A percentile compares a stretch with the other conserved stretches of the same genome.
Evolutionary conservation across 768 basidiomycete species (phyloP).

Genomic region (Boletus huronensis): DNA sequence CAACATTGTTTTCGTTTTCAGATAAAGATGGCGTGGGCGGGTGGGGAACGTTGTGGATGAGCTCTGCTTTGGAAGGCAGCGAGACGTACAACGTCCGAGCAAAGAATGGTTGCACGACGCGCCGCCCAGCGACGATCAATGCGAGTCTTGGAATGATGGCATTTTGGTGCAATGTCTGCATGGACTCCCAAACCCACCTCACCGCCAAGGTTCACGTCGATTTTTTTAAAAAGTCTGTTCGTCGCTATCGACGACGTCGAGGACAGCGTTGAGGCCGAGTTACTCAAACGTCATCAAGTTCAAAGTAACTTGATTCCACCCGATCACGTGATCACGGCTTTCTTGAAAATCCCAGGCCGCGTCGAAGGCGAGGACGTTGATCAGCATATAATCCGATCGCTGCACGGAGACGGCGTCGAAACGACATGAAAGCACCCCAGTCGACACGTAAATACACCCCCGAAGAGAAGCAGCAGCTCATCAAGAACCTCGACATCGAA

Average conservation of each 20-base stretch:
- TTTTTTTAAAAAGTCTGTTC: neutral
- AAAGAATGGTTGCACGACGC: conserved; percentile 14
- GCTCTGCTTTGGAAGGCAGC: neutral
- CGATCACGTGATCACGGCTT: conserved; percentile 7
- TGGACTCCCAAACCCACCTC: neutral
- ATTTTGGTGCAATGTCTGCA: conserved; percentile 9
- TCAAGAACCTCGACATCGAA: conserved; percentile 79
- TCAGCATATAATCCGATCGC: neutral
- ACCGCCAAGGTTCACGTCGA: neutral
- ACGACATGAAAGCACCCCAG: conserved; percentile 20
- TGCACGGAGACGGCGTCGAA: neutral
- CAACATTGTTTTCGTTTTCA: neutral
- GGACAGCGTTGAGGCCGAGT: neutral
- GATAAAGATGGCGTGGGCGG: neutral
- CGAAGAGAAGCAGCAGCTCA: conserved; percentile 73
- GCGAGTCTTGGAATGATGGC: conserved; percentile 6
- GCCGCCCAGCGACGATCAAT: conserved; percentile 13
- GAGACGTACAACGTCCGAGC: conserved; percentile 12
- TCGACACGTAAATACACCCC: conserved; percentile 42
- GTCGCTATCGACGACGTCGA: neutral
- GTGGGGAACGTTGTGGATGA: neutral
- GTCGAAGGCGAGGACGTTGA: neutral
- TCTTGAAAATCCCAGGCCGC: neutral
- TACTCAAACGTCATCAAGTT: neutral
- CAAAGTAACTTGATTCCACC: neutral